phyloP scores from a whole-genome alignment of 164 flowering plant species.

The Vitis riparia region DNA sequence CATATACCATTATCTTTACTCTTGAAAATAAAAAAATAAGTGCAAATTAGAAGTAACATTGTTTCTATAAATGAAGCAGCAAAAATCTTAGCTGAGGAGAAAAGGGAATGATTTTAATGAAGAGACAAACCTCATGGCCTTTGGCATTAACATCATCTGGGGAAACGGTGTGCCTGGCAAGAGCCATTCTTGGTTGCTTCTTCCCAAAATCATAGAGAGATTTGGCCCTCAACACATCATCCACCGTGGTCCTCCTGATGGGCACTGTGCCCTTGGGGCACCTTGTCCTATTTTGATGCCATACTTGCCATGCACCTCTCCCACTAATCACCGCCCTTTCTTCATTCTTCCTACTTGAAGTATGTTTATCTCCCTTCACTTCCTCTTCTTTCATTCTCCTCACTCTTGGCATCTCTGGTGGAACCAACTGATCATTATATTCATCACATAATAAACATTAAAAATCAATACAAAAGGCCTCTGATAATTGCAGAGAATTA shows the following conservation, averaged over 20 bases:
- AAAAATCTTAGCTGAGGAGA: neutral
- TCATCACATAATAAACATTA: too few species aligned
- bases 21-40: too few species aligned
- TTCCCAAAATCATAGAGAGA: constrained; percentile 84
- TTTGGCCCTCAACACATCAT: constrained; percentile 86
- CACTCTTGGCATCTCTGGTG: constrained; percentile 49
- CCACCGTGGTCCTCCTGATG: constrained; percentile 66
- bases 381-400: neutral
- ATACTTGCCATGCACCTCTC: constrained; percentile 69
- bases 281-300: constrained; percentile 72
- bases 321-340: neutral
- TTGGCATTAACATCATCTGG: constrained; percentile 84
- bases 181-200: constrained; percentile 37
- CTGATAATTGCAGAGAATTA: neutral
- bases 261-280: constrained; percentile 93
- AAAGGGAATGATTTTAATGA: neutral
- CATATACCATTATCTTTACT: too few species aligned
- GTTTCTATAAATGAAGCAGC: neutral
- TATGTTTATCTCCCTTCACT: constrained; percentile 17
- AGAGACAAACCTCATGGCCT: constrained; percentile 79
- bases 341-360: neutral
- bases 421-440: constrained; percentile 33
- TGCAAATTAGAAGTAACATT: too few species aligned
- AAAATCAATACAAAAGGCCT: neutral
- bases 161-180: constrained; percentile 38